Base-by-base conservation (phyloP, 768 basidiomycete species). In the Favolaschia claudopus region DNA sequence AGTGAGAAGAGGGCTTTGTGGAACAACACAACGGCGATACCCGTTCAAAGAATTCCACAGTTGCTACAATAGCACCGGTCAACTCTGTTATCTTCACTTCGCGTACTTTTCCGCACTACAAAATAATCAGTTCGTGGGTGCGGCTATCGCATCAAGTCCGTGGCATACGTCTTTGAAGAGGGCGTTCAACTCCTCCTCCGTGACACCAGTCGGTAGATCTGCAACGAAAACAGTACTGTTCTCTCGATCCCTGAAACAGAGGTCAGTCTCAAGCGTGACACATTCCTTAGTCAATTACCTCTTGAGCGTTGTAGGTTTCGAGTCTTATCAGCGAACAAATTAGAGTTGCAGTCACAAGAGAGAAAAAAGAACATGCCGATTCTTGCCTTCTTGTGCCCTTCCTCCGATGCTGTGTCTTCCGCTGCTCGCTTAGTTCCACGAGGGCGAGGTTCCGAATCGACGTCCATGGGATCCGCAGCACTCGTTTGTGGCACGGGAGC, bases 151-250 rank as follows among this genome's bases (percentile, higher is more conserved):
- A n/a, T n/a, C n/a, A 50, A 72, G 74, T 54, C 59, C n/a, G n/a
- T n/a, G n/a, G n/a, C n/a, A n/a, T n/a, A 97, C 96, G 63, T 97
- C 95, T 74, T 89, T 89, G 79, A 99, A 98, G 7, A 96, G 78
- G 2, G 74, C 69, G 25, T 67, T 76, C n/a, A 99, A 71, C 24
- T 92, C 90, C 5, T 83, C 84, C 51, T 94, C 89, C 0, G 79
- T 79, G 10, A 82, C 79, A 12, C 76, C 80, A 17, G 72, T 39
- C 0, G 87, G 85, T 10, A 97, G 74, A 40, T 91, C 87, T 4
- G 88, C 84, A 14, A 97, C 90, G 57, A 99, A 92, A 5, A 99
- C 89, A 0, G 95, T 96, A 27, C 89, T 86, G 66, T 98, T 92
- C 77, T 99, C 97, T 42, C 97, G 93, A 75, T 99, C 97, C 63